These are phyloP conservation scores for Hyaloscypha hepaticicola DNA, from an alignment of 495 filamentous ascomycete genomes.

Conservation along the genomic window DNA sequence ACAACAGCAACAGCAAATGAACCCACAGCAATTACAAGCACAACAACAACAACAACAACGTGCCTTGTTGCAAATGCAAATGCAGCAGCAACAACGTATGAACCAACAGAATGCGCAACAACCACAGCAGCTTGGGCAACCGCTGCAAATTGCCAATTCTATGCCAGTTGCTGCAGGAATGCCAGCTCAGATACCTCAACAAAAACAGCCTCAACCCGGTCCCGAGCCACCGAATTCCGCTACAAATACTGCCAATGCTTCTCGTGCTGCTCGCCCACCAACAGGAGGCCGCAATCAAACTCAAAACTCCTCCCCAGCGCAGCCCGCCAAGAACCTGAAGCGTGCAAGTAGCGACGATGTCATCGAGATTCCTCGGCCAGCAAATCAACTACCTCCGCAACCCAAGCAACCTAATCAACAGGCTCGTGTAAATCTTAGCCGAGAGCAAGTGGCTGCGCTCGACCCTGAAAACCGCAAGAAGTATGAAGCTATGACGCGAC, in stretches of 20 bases:
- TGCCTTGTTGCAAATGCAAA: conserved; percentile 27
- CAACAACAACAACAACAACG: conserved; percentile 39
- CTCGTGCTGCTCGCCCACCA: conserved; percentile 20
- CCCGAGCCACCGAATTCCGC: conserved; percentile 6
- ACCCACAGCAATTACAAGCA: conserved; percentile 32
- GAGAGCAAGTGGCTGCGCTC: conserved; percentile 54
- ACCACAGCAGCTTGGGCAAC: conserved; percentile 23
- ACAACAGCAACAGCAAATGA: conserved; percentile 40
- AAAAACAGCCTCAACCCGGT: conserved; percentile 17
- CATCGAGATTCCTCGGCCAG: conserved; percentile 53
- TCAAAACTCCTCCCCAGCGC: conserved; percentile 31
- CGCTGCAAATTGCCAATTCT: conserved; percentile 8
- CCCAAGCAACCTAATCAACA: conserved; percentile 32
- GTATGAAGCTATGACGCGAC: conserved; percentile 26
- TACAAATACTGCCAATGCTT: conserved; percentile 14
- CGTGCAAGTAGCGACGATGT: conserved; percentile 62
- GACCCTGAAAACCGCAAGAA: conserved; percentile 41
- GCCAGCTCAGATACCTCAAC: conserved; percentile 14
- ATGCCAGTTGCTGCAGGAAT: conserved; percentile 1
- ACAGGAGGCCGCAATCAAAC: conserved; percentile 14
- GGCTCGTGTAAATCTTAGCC: conserved; percentile 37
- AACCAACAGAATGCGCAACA: neutral
- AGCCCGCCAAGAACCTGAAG: conserved; percentile 46
- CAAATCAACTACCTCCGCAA: conserved; percentile 31
- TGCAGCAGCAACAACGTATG: neutral